Conservation (phyloP, 2,329 filamentous ascomycete species). For the Colletotrichum salicis region DNA sequence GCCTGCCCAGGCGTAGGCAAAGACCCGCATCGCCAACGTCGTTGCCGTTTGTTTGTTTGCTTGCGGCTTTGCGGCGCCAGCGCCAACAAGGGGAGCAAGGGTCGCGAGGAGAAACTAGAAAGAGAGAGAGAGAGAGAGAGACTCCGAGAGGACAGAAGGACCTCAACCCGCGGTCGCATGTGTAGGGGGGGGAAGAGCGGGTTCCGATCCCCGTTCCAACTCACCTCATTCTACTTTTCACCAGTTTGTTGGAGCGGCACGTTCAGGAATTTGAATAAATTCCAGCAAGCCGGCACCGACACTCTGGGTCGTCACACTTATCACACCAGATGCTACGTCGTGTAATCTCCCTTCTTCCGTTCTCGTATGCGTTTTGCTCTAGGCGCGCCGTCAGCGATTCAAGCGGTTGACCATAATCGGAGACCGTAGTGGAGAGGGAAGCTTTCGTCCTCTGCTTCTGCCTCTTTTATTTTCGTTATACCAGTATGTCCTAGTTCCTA, state of each 20-base stretch:
- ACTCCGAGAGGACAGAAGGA: not conserved
- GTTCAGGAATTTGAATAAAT: not conserved
- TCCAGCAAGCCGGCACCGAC: not conserved
- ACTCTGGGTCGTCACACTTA: conserved; percentile 15
- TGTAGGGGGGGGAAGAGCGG: not conserved
- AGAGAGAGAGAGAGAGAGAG: not conserved
- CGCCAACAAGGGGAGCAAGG: not conserved
- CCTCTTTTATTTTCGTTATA: not conserved
- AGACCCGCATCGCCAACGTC: not conserved
- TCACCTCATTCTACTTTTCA: not conserved
- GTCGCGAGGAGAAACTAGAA: not conserved
- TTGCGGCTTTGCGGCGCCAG: not conserved
- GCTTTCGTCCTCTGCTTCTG: not conserved
- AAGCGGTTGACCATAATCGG: not conserved
- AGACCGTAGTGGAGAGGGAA: not conserved
- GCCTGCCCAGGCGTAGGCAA: not conserved
- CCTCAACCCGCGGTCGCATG: not conserved
- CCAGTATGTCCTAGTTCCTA: not conserved
- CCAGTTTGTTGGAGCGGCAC: not conserved
- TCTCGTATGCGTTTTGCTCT: conserved; percentile 16
- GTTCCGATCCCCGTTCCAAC: not conserved
- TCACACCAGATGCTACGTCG: conserved; percentile 4
- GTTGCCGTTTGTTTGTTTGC: conserved; percentile 2
- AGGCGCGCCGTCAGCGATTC: not conserved
- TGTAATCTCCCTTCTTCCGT: conserved; percentile 16